A percentile compares a stretch with the other conserved stretches of the same genome.
phyloP scores from a whole-genome alignment of 805 yeast genomes.

The Kuraishia piskuri region DNA sequence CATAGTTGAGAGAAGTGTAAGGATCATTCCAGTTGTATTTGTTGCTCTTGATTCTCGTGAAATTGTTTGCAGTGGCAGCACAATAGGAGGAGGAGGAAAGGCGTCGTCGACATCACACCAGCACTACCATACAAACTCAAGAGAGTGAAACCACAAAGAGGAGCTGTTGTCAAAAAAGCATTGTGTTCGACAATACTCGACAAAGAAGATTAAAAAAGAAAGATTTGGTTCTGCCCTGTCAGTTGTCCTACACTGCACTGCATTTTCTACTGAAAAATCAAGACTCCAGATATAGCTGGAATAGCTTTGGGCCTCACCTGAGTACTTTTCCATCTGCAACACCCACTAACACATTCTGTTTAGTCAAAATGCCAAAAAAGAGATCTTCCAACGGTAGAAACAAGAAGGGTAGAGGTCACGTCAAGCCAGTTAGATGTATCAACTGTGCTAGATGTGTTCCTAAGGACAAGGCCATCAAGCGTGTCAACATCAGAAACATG shows the following conservation, averaged over 20 bases:
- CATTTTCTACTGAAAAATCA: too few species aligned
- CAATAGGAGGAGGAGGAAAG: background rate
- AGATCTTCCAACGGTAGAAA: slow-evolving; percentile 99
- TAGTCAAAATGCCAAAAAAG: slow-evolving; percentile 94
- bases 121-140: background rate
- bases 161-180: too few species aligned
- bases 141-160: background rate
- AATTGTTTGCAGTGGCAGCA: background rate
- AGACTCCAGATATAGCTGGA: too few species aligned
- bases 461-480: slow-evolving; percentile 99
- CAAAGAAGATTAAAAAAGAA: too few species aligned
- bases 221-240: too few species aligned
- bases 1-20: background rate
- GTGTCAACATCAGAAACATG: slow-evolving; percentile 99
- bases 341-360: background rate
- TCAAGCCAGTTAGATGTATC: slow-evolving; percentile 98
- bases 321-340: background rate
- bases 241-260: too few species aligned
- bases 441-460: slow-evolving; percentile 99
- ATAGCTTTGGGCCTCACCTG: too few species aligned
- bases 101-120: background rate
- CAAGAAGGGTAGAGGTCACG: slow-evolving; percentile 99
- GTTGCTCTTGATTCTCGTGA: background rate
- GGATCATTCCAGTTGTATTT: background rate
- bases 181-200: too few species aligned